Evolutionary conservation across 164 flowering plant genomes (phyloP), one percentile per base, ranked within the genome.

Genomic region (Stephania japonica): DNA sequence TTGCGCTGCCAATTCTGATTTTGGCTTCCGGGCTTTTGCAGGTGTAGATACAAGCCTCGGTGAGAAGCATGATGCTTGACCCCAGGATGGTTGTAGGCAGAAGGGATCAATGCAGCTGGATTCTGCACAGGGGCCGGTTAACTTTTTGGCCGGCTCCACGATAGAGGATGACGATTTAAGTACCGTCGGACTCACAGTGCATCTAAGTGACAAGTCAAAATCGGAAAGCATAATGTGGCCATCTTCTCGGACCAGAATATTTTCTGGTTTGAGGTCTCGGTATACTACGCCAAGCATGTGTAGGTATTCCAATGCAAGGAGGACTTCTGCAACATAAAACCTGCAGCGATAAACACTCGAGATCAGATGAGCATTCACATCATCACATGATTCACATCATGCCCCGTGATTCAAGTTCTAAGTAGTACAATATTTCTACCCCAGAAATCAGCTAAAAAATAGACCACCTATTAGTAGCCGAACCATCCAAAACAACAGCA

Each of bases 281-380:
- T 93, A 91, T 41, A 93, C 89, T 44, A 93, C 90, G 69, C 98
- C 98, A 56, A 90, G 91, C 98, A 94, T 90, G 83, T 94, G 98
- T 63, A 94, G 81, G 84, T 94, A 94, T 78, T 94, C 98, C 72
- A 94, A 75, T 0, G 97, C 96, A 69, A 93, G 89, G 47, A 93
- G 91, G 71, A 93, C 89, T 79, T 93, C 97, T 26, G 98, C 95
- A 72, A 82, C 90, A 76, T 93, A 93, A 77, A 93, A 93, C 83
- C 98, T 93, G 87, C 77, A 82, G 24, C 14, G 67, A 25, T 41
- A 44, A 72, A 65, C 42, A 41, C 16, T 63, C 38, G 8, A 65
- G 49, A 67, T 73, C 53, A 73, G 61, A 67, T n/a, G 68, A 50
- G 21, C 9, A 16, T 32, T 2, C 38, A 32, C 38, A 32, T 32